phyloP scores from a whole-genome alignment of 192 early-diverging fungal species.

The Funneliformis mosseae region DNA sequence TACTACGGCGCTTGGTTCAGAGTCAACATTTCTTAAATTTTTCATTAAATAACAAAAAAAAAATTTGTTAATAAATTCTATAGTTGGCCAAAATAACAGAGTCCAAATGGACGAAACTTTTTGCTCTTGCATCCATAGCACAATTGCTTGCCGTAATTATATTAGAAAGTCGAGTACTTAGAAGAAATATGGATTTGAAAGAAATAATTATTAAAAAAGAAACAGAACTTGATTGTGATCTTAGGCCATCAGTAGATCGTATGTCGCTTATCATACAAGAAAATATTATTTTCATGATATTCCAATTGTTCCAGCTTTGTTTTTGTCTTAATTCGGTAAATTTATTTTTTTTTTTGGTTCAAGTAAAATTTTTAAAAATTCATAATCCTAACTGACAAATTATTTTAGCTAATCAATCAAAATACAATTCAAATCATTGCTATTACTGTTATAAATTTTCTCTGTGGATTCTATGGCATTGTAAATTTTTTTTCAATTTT shows the following conservation, averaged over 20 bases:
- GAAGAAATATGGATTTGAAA: not conserved
- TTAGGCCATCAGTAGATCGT: not conserved
- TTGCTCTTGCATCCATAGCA: constrained; percentile 12
- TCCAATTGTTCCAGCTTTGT: constrained; percentile 23
- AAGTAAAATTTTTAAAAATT: not conserved
- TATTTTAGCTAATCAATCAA: constrained; percentile 18
- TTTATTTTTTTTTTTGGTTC: not conserved
- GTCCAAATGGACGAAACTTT: constrained; percentile 24
- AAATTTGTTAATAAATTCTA: not conserved
- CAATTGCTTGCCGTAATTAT: not conserved
- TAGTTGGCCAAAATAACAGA: not conserved
- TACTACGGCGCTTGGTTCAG: not conserved
- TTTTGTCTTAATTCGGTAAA: constrained; percentile 22
- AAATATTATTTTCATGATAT: constrained; percentile 16
- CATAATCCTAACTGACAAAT: not conserved
- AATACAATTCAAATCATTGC: constrained; percentile 16
- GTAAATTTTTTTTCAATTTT: not conserved
- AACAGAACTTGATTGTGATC: not conserved
- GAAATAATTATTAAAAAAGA: not conserved
- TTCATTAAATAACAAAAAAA: not conserved
- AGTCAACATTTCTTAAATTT: not conserved
- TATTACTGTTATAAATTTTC: not conserved
- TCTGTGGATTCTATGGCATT: not conserved
- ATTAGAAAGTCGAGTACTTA: not conserved
- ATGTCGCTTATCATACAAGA: constrained; percentile 7